phyloP scores from a whole-genome alignment of 441 rosid genomes.

The Jatropha podagrica region DNA sequence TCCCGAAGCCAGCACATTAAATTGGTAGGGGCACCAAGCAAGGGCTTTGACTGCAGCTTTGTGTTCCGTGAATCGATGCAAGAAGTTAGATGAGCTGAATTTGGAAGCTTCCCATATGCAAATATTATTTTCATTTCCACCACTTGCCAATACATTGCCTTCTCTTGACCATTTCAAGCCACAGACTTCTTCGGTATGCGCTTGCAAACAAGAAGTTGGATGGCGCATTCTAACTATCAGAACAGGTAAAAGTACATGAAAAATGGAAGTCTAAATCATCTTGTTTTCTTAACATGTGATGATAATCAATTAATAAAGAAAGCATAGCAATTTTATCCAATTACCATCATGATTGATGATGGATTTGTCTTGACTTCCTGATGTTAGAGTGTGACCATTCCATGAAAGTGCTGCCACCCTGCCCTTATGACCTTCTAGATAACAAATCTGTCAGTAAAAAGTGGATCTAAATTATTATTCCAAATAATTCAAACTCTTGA shows the following conservation, averaged over 20 bases:
- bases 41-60: conserved; percentile 63
- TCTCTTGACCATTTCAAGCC: conserved; percentile 56
- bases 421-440: conserved; percentile 38
- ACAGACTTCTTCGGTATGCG: conserved; percentile 48
- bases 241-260: neutral
- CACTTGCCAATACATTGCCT: conserved; percentile 53
- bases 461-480: neutral
- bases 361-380: conserved; percentile 48
- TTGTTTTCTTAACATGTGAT: neutral
- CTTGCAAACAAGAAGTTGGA: conserved; percentile 26
- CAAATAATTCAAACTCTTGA: conserved; percentile 7
- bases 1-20: conserved; percentile 61
- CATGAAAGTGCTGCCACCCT: conserved; percentile 44
- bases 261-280: neutral
- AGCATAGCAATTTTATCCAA: neutral
- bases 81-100: conserved; percentile 39
- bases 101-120: conserved; percentile 56
- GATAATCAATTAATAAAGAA: neutral
- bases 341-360: conserved; percentile 51
- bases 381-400: conserved; percentile 44
- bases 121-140: conserved; percentile 50
- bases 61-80: conserved; percentile 43
- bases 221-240: conserved; percentile 40
- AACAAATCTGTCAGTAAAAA: conserved; percentile 30
- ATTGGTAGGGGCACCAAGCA: conserved; percentile 64